Base-by-base conservation (phyloP, 2,329 filamentous ascomycete genomes). In the Penicillium sp. region DNA sequence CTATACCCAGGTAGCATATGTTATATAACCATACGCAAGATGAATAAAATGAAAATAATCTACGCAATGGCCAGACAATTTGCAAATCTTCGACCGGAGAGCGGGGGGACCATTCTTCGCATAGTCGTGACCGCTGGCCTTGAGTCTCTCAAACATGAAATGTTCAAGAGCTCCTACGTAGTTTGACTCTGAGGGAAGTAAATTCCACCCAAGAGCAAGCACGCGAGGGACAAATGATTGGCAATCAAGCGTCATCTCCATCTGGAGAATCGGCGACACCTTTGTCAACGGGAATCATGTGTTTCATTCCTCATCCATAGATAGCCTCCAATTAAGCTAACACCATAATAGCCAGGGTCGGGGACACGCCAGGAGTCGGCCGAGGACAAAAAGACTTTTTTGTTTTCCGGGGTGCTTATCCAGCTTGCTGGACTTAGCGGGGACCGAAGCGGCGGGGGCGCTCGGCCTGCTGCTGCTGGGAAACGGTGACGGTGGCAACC, bases 401-500 rank as follows among this genome's bases (percentile, higher is more conserved):
- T 54, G 37, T 51, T 54, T 61, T 59, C 36, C 52, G 59, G 16
- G 40, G 50, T 58, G 53, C 46, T 66, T 58, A 62, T 61, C 60
- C 40, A 59, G 56, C 53, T 18, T 40, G 60, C 56, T 60, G 40
- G 11, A 58, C 64, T 69, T 69, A 69, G 64, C 66, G 67, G 58
- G 66, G 66, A 62, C 83, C 85, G 82, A 90, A 93, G 78, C 91
- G 87, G 77, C 90, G 89, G 71, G 85, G 87, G 70, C 92, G 90
- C 84, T 97, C 93, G 76, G 86, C 81, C 67, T 86, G 82, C 85
- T 97, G 93, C 79, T 91, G 87, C 85, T 98, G 93, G 72, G 89
- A 85, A 71, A 99, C 92, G 70, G 89, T 83, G 73, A 96, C 88
- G 75, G 98, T 92, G 83, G 96, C 97, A 89, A 96, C 92, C 79